phyloP scores from a whole-genome alignment of 176 grass and related monocot genomes.

The Typha latifolia region DNA sequence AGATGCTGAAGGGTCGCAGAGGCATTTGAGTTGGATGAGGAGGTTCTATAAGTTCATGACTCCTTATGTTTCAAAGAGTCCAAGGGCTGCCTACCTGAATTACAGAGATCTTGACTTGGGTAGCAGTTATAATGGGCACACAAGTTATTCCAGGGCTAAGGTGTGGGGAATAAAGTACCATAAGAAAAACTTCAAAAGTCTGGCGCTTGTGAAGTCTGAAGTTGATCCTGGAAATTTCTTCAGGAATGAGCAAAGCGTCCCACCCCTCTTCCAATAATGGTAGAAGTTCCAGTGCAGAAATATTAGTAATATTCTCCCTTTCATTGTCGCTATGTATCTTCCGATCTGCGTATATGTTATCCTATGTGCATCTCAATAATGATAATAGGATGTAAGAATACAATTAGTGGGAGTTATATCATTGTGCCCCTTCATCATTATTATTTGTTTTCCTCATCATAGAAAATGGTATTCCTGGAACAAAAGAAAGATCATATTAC shows the following conservation, averaged over 20 bases:
- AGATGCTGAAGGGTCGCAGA: constrained; percentile 2
- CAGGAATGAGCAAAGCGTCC: constrained; percentile 39
- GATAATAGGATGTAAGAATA: too few species aligned
- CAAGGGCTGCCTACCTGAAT: constrained; percentile 45
- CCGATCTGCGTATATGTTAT: too few species aligned
- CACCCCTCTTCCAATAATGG: constrained; percentile 9
- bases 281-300: background rate
- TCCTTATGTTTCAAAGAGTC: constrained; percentile 30
- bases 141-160: constrained; percentile 12
- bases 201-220: constrained; percentile 24
- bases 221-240: constrained; percentile 36
- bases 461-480: too few species aligned
- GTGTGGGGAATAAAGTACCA: constrained; percentile 34
- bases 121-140: constrained; percentile 16
- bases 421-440: too few species aligned
- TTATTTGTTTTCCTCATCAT: too few species aligned
- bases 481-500: too few species aligned
- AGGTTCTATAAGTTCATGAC: constrained; percentile 31
- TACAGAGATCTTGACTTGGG: constrained; percentile 46
- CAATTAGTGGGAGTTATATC: too few species aligned
- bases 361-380: too few species aligned
- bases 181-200: constrained; percentile 25
- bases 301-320: too few species aligned
- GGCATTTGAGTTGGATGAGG: constrained; percentile 23
- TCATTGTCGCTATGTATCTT: too few species aligned